Evolutionary conservation across 371 early-diverging fungal genomes (phyloP), one percentile per base, ranked within the genome.

Genomic region (Syncephalastrum racemosum): DNA sequence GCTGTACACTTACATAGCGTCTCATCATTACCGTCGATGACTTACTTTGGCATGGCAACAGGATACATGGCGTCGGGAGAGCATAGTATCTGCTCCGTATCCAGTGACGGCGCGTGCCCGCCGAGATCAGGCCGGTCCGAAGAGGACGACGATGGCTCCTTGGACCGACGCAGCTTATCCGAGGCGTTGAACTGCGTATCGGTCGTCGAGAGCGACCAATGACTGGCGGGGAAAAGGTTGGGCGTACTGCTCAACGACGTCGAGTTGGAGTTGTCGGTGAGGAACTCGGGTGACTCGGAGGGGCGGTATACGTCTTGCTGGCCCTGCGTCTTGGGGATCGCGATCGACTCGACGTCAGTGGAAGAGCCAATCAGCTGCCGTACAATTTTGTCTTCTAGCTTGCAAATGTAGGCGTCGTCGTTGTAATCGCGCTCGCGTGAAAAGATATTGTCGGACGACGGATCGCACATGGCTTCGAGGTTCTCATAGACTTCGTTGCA

Each of bases 401-500:
- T 66, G 18, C 61, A 54, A 4, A 56, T 56, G 25, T 19, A 56
- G 22, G 53, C 60, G 18, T 70, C 70, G 23, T 76, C 74, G 27
- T 62, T 44, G 36, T 31, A 31, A 16, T 53, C 62, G 20, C 58
- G 60, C 45, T 73, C 74, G n/a, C 48, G 56, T 27, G 64, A 59
- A 59, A 77, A 77, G 22, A 77, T 60, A 24, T 58, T 59, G 3
- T 47, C 59, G 6, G 62, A 41, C 18, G 59, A 56, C 20, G 48
- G 54, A 59, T 63, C 67, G 48, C 51, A 23, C 15, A 56, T 42
- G 3, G 61, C 65, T 49, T 83, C 81, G 25, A 76, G 53, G 13
- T 73, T 81, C 42, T 81, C 78, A 58, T 79, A 83, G 10, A 86
- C 82, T 59, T 86, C 87, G 52, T 84, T 86, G 59, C 87, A 86